Percentiles rank a stretch among this genome's conserved stretches.
Conservation (phyloP, 1,139 yeast genomes). For the Kodamaea fungicola region DNA sequence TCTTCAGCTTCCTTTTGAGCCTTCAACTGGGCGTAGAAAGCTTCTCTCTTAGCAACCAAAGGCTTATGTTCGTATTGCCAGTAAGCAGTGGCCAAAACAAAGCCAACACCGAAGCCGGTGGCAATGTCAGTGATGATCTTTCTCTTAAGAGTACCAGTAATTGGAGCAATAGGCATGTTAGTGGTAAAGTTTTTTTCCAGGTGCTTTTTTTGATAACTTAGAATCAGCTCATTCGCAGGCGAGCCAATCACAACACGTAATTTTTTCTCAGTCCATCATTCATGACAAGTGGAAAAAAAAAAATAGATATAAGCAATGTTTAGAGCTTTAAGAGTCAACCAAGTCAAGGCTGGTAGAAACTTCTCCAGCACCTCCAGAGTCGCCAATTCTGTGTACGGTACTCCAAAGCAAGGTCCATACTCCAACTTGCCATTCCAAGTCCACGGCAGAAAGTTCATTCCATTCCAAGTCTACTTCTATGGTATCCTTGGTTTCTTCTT, state of each 20-base stretch:
- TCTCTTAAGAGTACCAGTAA: conserved; percentile 80
- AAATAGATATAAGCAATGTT: conserved; percentile 10
- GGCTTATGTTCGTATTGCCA: conserved; percentile 86
- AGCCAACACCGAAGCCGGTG: conserved; percentile 55
- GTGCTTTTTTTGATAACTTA: conserved; percentile 3
- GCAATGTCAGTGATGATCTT: conserved; percentile 78
- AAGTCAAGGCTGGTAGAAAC: conserved; percentile 33
- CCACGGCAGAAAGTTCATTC: conserved; percentile 78
- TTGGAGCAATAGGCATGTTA: conserved; percentile 84
- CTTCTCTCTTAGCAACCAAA: conserved; percentile 71
- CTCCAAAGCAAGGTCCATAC: conserved; percentile 79
- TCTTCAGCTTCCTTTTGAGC: conserved; percentile 73
- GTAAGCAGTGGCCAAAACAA: conserved; percentile 46
- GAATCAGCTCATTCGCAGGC: conserved; percentile 18
- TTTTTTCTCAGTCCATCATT: conserved; percentile 1
- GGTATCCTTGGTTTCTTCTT: conserved; percentile 64
- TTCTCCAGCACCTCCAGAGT: conserved; percentile 37
- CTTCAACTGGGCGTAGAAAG: conserved; percentile 73
- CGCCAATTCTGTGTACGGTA: conserved; percentile 32
- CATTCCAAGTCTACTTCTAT: conserved; percentile 78
- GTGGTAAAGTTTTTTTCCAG: conserved; percentile 3
- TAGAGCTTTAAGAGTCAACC: conserved; percentile 14
- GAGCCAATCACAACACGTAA: conserved; percentile 11
- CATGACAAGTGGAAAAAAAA: conserved; percentile 1
- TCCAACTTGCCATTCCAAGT: conserved; percentile 92